Evolutionary conservation across 805 yeast species (phyloP).

Genomic region (Wickerhamomyces rabaulensis): DNA sequence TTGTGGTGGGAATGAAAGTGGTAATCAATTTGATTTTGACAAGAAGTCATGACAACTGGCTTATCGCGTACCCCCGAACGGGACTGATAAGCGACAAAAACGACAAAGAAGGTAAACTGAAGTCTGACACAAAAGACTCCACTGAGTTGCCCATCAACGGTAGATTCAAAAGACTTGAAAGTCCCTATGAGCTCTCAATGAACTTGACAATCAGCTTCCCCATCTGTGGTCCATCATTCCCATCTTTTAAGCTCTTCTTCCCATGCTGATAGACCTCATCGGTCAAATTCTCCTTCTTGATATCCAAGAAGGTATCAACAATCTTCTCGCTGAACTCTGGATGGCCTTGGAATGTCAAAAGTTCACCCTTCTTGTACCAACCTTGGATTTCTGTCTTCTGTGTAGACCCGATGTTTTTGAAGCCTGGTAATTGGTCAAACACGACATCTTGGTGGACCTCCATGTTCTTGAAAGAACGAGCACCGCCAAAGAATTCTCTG

Average conservation of each 20-base stretch:
- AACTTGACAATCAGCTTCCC: conserved; percentile 12
- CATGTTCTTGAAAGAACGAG: conserved; percentile 32
- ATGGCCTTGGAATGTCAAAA: conserved; percentile 82
- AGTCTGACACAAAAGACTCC: too few relatives aligned
- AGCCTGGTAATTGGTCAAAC: conserved; percentile 20
- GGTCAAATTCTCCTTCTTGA: conserved; percentile 1
- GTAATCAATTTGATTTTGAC: too few relatives aligned
- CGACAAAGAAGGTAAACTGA: too few relatives aligned
- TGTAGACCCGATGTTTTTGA: conserved; percentile 46
- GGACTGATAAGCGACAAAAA: too few relatives aligned
- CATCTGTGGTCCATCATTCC: conserved; percentile 9
- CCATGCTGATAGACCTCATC: background rate
- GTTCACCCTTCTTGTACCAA: conserved; percentile 41
- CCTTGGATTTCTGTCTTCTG: conserved; percentile 63
- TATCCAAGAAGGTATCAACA: conserved; percentile 13
- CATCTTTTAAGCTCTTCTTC: background rate
- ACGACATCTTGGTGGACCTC: conserved; percentile 61
- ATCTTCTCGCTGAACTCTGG: conserved; percentile 60
- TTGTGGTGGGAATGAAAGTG: too few relatives aligned
- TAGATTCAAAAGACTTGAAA: background rate
- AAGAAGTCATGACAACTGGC: too few relatives aligned
- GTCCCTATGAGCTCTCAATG: conserved; percentile 2
- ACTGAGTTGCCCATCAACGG: too few relatives aligned
- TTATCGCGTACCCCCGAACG: too few relatives aligned
- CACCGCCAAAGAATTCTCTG: conserved; percentile 18